These are phyloP conservation scores for Clonostachys sp. DNA, from an alignment of 2,329 filamentous ascomycete genomes.

Conservation along the genomic window DNA sequence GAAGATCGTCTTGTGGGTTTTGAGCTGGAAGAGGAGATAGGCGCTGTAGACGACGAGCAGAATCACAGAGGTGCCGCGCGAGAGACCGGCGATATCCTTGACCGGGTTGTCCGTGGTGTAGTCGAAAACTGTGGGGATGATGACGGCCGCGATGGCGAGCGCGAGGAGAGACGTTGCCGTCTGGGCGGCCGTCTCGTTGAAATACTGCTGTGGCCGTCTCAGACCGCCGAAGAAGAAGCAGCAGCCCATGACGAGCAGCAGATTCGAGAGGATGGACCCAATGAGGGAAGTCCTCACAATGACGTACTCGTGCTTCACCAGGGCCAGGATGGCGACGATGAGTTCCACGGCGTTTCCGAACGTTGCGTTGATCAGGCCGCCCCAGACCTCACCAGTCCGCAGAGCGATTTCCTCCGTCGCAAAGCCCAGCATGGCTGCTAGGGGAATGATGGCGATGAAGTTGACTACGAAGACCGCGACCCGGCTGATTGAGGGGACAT, in stretches of 20 bases:
- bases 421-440: constrained; percentile 82
- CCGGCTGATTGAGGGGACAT: constrained; percentile 31
- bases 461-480: constrained; percentile 73
- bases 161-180: constrained; percentile 80
- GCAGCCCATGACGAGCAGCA: constrained; percentile 85
- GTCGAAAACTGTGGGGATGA: constrained; percentile 86
- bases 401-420: constrained; percentile 88
- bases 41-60: constrained; percentile 77
- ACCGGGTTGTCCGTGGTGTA: constrained; percentile 33
- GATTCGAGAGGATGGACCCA: constrained; percentile 85
- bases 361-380: constrained; percentile 83
- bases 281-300: constrained; percentile 93
- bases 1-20: constrained; percentile 78
- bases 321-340: constrained; percentile 82
- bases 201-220: constrained; percentile 75
- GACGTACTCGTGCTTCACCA: constrained; percentile 67
- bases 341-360: constrained; percentile 92
- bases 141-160: constrained; percentile 73
- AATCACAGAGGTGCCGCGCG: constrained; percentile 72
- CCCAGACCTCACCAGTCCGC: constrained; percentile 77
- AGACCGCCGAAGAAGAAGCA: constrained; percentile 87
- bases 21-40: constrained; percentile 88
- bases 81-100: constrained; percentile 55
- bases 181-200: constrained; percentile 89
- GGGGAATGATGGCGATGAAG: constrained; percentile 87